A percentile compares a stretch with the other conserved stretches of the same genome.
Conservation (phyloP, 2,329 filamentous ascomycete genomes). For the Pyrenophora tritici-repentis region DNA sequence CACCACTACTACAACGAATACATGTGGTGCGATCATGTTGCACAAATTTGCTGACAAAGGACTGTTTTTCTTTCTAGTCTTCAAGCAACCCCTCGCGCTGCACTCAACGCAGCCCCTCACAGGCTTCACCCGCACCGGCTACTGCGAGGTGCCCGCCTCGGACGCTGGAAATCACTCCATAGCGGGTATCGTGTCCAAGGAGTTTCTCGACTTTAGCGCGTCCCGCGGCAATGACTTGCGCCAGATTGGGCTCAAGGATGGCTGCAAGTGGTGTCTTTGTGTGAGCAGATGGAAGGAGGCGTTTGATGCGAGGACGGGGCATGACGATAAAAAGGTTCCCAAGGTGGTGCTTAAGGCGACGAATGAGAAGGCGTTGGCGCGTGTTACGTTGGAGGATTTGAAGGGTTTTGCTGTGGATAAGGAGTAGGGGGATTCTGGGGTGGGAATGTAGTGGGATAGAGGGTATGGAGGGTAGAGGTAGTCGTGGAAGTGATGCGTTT, state of each 20-base stretch:
- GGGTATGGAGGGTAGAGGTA: too few relatives aligned
- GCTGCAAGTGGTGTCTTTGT: conserved; percentile 68
- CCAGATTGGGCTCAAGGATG: conserved; percentile 58
- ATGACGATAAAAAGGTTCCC: conserved; percentile 54
- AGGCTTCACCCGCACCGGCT: conserved; percentile 65
- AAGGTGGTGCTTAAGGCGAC: conserved; percentile 58
- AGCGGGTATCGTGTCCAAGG: conserved; percentile 61
- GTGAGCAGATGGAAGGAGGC: conserved; percentile 65
- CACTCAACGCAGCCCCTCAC: conserved; percentile 64
- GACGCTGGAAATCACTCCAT: conserved; percentile 66
- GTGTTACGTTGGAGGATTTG: conserved; percentile 55
- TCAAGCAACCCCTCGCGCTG: conserved; percentile 53
- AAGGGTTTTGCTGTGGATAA: conserved; percentile 55
- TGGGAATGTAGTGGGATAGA: background rate
- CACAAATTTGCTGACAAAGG: background rate
- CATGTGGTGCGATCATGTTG: background rate
- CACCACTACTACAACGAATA: too few relatives aligned
- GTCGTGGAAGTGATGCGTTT: too few relatives aligned
- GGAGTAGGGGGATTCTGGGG: too few relatives aligned
- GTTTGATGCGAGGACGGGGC: conserved; percentile 57
- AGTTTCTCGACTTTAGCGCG: conserved; percentile 66
- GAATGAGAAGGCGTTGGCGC: conserved; percentile 57
- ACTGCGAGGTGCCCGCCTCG: conserved; percentile 60
- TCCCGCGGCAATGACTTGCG: conserved; percentile 64
- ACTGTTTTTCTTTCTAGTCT: background rate